Evolutionary conservation across 169 alveolate species (phyloP).

Genomic region (Plasmodium vivax): DNA sequence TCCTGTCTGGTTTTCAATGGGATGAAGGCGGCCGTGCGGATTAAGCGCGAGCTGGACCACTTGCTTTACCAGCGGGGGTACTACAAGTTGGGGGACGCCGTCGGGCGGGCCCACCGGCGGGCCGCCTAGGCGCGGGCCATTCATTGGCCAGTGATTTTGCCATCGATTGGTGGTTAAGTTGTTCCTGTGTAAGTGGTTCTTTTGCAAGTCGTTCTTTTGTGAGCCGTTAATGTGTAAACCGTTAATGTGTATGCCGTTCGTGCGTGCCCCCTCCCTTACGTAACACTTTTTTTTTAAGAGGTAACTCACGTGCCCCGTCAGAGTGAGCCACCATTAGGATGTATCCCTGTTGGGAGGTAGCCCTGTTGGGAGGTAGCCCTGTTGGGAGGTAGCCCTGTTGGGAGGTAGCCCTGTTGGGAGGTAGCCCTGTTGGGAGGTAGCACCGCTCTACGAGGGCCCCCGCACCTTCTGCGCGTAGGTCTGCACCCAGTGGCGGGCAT

Average conservation of each 20-base stretch:
- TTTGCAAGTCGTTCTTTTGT: not conserved
- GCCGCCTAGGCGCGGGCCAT: not conserved
- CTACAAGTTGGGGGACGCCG: constrained; percentile 67
- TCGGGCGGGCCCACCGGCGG: constrained; percentile 20
- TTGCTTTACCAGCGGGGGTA: constrained; percentile 53
- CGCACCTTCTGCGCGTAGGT: constrained; percentile 57
- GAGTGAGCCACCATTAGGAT: not conserved
- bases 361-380: no score
- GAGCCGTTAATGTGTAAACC: not conserved
- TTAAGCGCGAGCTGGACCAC: constrained; percentile 51
- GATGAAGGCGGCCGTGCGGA: constrained; percentile 48
- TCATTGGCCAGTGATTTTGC: no score
- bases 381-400: not conserved
- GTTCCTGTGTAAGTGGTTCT: not conserved
- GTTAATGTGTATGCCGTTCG: no score
- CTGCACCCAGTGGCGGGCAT: constrained; percentile 79
- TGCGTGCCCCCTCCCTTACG: not conserved
- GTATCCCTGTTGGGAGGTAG: not conserved
- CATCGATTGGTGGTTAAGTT: no score
- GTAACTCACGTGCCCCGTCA: not conserved
- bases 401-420: no score
- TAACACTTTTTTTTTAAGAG: not conserved
- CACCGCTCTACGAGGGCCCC: not conserved
- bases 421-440: not conserved
- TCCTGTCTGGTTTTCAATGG: constrained; percentile 84